phyloP scores from a whole-genome alignment of 495 filamentous ascomycete species.

The Daldinia grandis region DNA sequence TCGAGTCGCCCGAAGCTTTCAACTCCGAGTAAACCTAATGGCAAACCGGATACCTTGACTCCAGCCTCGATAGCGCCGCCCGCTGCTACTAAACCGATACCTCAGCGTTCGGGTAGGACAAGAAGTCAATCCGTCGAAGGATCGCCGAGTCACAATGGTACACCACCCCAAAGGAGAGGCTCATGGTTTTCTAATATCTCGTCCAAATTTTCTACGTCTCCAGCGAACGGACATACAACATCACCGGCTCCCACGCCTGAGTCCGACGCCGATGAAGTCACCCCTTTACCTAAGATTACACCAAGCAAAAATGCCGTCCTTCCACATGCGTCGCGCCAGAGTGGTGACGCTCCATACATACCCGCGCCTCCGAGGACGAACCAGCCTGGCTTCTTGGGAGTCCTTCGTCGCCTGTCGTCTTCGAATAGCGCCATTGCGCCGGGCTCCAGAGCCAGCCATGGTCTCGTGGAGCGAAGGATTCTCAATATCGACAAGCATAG shows the following conservation, averaged over 20 bases:
- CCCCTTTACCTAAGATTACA: slow-evolving; percentile 64
- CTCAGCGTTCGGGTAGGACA: slow-evolving; percentile 34
- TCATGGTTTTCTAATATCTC: slow-evolving; percentile 95
- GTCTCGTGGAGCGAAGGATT: slow-evolving; percentile 75
- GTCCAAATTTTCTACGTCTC: slow-evolving; percentile 87
- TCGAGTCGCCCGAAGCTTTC: slow-evolving; percentile 26
- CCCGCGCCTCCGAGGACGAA: slow-evolving; percentile 71
- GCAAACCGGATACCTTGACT: slow-evolving; percentile 14
- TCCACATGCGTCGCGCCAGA: slow-evolving; percentile 57
- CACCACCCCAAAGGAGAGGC: slow-evolving; percentile 64
- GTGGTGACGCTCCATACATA: slow-evolving; percentile 67
- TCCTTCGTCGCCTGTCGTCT: slow-evolving; percentile 81
- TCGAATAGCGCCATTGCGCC: slow-evolving; percentile 62
- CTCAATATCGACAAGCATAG: slow-evolving; percentile 86
- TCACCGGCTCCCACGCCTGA: slow-evolving; percentile 52
- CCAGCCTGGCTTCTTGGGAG: slow-evolving; percentile 79
- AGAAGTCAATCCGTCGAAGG: slow-evolving; percentile 39
- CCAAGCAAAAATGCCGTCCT: slow-evolving; percentile 62
- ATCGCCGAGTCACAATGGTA: slow-evolving; percentile 27
- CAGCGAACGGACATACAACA: slow-evolving; percentile 54
- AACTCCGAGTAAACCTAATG: slow-evolving; percentile 35
- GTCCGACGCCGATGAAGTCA: slow-evolving; percentile 61
- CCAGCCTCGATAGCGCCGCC: slow-evolving; percentile 17
- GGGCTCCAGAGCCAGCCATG: slow-evolving; percentile 55
- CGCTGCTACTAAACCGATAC: slow-evolving; percentile 33